Conservation (phyloP, 495 filamentous ascomycete species). For the Lophium mytilinum region DNA sequence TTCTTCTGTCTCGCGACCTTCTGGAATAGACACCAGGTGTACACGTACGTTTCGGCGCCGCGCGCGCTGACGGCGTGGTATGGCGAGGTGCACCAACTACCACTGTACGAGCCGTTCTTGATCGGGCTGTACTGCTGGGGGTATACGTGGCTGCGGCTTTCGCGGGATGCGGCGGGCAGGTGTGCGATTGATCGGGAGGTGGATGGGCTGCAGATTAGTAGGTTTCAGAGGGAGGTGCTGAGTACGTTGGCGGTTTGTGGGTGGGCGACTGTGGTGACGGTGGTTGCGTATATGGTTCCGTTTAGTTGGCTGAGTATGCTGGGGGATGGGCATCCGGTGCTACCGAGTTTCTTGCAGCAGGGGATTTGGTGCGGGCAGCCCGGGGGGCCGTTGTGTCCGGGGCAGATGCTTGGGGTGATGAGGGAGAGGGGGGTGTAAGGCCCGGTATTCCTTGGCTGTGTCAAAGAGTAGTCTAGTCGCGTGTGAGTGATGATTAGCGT, state of each 20-base stretch:
- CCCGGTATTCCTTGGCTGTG: too few species aligned
- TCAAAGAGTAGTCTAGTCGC: too few species aligned
- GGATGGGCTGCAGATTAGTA: neutral
- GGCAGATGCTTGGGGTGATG: neutral
- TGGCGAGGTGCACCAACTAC: neutral
- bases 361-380: neutral
- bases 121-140: neutral
- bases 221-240: neutral
- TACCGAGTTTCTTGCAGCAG: neutral
- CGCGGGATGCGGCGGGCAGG: neutral
- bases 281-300: neutral
- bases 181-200: neutral
- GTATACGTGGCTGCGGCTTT: neutral
- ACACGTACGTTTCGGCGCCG: neutral
- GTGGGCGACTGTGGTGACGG: neutral
- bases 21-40: neutral
- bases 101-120: neutral
- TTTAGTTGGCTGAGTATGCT: neutral
- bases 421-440: too few species aligned
- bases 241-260: neutral
- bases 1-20: neutral
- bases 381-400: neutral
- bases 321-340: neutral
- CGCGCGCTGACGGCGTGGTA: neutral
- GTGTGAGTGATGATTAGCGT: too few species aligned